A percentile compares a stretch with the other conserved stretches of the same genome.
These are phyloP conservation scores for Zygnema circumcarinatum DNA, from an alignment of 139 green algal genomes.

Conservation along the genomic window DNA sequence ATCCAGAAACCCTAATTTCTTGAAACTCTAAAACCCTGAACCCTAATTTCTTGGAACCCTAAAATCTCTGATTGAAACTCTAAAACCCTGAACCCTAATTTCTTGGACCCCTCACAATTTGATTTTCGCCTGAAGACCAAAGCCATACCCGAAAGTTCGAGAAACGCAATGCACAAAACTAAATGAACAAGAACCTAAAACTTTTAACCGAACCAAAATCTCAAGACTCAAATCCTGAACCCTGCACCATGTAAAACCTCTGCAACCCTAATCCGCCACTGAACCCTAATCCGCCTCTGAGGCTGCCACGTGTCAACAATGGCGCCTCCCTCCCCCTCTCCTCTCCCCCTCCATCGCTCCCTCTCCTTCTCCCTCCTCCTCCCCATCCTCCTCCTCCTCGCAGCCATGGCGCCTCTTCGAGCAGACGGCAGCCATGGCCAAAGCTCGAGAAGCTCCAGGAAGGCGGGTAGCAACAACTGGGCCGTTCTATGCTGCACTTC, in stretches of 20 bases:
- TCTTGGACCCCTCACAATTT: background rate
- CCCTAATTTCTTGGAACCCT: background rate
- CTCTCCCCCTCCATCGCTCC: background rate
- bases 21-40: conserved; percentile 5
- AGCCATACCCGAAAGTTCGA: no score
- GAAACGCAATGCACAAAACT: no score
- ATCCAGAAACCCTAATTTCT: no score
- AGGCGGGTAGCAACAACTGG: conserved; percentile 58
- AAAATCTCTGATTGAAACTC: background rate
- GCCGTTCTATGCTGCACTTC: conserved; percentile 50
- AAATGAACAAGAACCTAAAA: no score
- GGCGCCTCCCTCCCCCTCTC: background rate
- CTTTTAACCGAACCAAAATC: no score
- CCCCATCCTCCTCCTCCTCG: background rate
- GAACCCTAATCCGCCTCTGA: background rate
- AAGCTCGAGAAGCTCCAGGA: no score
- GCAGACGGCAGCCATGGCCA: no score
- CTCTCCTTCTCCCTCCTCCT: background rate
- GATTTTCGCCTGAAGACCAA: no score
- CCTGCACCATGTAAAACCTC: background rate
- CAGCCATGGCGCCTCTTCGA: background rate
- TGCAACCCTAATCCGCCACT: background rate
- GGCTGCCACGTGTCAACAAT: background rate
- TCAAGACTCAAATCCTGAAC: background rate
- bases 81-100: background rate